Base-by-base conservation (phyloP, 2,329 filamentous ascomycete genomes). In the Talaromyces sp. region DNA sequence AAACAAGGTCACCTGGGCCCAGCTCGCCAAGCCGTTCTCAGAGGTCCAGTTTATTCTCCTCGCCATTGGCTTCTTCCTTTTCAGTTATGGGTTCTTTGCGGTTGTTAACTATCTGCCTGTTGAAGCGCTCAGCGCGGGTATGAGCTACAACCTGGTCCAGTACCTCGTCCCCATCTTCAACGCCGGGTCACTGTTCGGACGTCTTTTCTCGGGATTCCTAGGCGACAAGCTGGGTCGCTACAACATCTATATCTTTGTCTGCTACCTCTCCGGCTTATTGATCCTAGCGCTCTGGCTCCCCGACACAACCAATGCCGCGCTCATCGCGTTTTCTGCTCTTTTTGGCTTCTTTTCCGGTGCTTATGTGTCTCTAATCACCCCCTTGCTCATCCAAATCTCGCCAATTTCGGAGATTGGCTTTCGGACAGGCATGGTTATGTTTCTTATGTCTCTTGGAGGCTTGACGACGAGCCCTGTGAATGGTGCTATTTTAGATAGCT, bases 321-420 rank as follows among this genome's bases (percentile, higher is more conserved):
- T 74, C 21, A 69, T 73, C 35, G 68, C 73, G 3, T 73, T 70
- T 46, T 61, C 68, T 19, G 64, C 64, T 2, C 46, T 71, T 1
- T 72, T 70, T 60, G 73, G 73, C 1, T 73, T 74, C 63, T 67
- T 60, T 46, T 73, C 71, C 0, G 74, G 72, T 54, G 51, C 51
- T 5, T 54, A 54, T 19, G 51, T 54, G 17, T 54, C 51, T 54
- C 29, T 54, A 14, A 19, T 54, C 29, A 29, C 29, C 19, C 51
- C 29, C 21, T 54, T 54, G 27, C 29, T 54, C 51, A 54, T 54
- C 5, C 27, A 32, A 29, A 54, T 54, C 32, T 54, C 51, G 29
- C 51, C 51, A 21, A 54, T 32, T 17, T 27, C 51, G n/a, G 51
- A 54, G 29, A 54, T 54, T 17, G 51, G 51, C 32, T 54, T 29